Evolutionary conservation across 2,329 filamentous ascomycete genomes (phyloP).

Genomic region (Blastomyces parvus): DNA sequence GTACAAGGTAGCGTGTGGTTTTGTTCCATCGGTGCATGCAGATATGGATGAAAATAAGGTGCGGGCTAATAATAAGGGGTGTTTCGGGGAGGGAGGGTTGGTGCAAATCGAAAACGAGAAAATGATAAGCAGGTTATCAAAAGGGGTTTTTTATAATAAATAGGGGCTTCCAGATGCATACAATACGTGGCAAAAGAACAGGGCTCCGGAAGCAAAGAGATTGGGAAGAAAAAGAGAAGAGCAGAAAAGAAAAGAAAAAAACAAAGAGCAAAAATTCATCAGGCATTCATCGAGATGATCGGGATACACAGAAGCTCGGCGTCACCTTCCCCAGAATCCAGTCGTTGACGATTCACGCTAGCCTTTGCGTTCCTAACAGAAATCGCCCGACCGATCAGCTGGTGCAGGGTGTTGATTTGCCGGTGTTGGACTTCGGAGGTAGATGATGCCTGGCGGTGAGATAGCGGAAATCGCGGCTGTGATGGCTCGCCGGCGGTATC

Average conservation of each 20-base stretch:
- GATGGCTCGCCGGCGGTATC: not conserved
- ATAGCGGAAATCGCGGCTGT: not conserved
- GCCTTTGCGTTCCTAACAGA: slow-evolving; percentile 5
- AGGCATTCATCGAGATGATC: slow-evolving; percentile 15
- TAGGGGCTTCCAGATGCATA: not conserved
- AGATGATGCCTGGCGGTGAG: slow-evolving; percentile 4
- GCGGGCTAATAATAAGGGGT: not conserved
- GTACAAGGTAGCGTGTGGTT: not conserved
- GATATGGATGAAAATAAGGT: not conserved
- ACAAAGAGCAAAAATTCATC: not conserved
- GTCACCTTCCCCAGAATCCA: not conserved
- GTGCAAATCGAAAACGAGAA: not conserved
- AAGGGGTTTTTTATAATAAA: not conserved
- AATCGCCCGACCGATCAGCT: slow-evolving; percentile 15
- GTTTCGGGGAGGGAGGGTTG: not conserved
- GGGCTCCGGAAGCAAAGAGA: not conserved
- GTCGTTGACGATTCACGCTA: not conserved
- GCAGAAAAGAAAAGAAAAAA: not conserved
- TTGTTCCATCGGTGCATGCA: not conserved
- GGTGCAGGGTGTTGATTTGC: slow-evolving; percentile 14
- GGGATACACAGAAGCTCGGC: slow-evolving; percentile 13
- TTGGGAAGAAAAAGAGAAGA: not conserved
- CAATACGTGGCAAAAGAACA: not conserved
- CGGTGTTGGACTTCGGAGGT: slow-evolving; percentile 10
- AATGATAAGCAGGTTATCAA: not conserved